Percentiles rank a stretch among this genome's conserved stretches.
These are phyloP conservation scores for Colletotrichum incanum DNA, from an alignment of 2,329 filamentous ascomycete genomes.

Conservation along the genomic window DNA sequence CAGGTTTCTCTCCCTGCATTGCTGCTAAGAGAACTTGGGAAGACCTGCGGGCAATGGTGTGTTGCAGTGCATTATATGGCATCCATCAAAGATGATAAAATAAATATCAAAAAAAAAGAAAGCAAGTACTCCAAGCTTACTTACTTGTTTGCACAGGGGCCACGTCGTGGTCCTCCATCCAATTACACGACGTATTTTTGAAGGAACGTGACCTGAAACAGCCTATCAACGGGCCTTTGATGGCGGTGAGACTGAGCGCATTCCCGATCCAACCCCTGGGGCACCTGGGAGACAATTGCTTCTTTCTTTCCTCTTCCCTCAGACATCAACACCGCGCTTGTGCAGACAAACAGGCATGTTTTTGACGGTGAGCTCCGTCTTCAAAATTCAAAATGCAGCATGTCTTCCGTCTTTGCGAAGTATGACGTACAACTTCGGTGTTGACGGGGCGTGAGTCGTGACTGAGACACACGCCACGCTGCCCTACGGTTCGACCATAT, in stretches of 20 bases:
- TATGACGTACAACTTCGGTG: not conserved
- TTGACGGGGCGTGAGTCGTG: not conserved
- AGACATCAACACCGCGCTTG: not conserved
- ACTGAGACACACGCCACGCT: not conserved
- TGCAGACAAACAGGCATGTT: not conserved
- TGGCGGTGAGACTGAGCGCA: slow-evolving; percentile 33
- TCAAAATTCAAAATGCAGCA: not conserved
- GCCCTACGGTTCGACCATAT: not conserved
- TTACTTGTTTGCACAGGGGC: slow-evolving; percentile 23
- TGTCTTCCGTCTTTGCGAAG: not conserved
- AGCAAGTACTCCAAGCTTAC: not conserved
- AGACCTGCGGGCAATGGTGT: not conserved
- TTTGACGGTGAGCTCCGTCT: not conserved
- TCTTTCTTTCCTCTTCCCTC: slow-evolving; percentile 11
- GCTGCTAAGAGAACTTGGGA: not conserved
- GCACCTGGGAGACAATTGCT: not conserved
- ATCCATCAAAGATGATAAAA: not conserved
- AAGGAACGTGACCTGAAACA: slow-evolving; percentile 40
- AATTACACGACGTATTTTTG: slow-evolving; percentile 17
- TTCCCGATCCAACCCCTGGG: not conserved
- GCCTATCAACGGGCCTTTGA: slow-evolving; percentile 11
- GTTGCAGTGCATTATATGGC: not conserved
- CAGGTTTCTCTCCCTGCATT: slow-evolving; percentile 1
- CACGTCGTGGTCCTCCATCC: not conserved
- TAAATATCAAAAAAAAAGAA: slow-evolving; percentile 2